A percentile compares a stretch with the other conserved stretches of the same genome.
phyloP scores from a whole-genome alignment of 306 rosid genomes.

The Geum urbanum region DNA sequence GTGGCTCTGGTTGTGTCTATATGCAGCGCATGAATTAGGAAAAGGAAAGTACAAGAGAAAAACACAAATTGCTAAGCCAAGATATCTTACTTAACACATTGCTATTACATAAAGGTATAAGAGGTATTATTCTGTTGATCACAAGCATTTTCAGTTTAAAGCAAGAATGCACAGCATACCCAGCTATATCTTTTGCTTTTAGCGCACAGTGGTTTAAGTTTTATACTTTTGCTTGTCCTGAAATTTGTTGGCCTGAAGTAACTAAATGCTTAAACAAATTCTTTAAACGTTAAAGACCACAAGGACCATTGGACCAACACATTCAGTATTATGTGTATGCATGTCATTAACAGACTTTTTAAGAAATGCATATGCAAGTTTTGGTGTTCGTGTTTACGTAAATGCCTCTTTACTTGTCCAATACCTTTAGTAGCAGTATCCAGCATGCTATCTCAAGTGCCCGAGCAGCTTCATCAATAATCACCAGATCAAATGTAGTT shows the following conservation, averaged over 20 bases:
- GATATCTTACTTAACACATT: background rate
- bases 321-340: background rate
- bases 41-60: background rate
- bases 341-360: slow-evolving; percentile 6
- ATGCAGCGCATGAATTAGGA: background rate
- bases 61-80: background rate
- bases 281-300: slow-evolving; percentile 1
- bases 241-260: background rate
- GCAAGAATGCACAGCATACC: slow-evolving; percentile 52
- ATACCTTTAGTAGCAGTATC: slow-evolving; percentile 90
- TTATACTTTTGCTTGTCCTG: slow-evolving; percentile 7
- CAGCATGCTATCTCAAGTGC: slow-evolving; percentile 98
- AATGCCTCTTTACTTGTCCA: slow-evolving; percentile 5
- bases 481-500: slow-evolving; percentile 88
- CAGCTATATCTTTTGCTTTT: slow-evolving; percentile 58
- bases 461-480: slow-evolving; percentile 98
- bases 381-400: background rate
- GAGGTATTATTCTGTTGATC: background rate
- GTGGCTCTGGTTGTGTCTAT: background rate
- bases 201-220: slow-evolving; percentile 3
- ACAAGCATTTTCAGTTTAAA: slow-evolving; percentile 12
- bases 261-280: slow-evolving; percentile 5
- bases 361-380: slow-evolving; percentile 4
- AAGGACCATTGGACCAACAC: background rate
- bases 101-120: background rate